phyloP scores from a whole-genome alignment of 148 eudicot species.

The Camellia lanceoleosa region DNA sequence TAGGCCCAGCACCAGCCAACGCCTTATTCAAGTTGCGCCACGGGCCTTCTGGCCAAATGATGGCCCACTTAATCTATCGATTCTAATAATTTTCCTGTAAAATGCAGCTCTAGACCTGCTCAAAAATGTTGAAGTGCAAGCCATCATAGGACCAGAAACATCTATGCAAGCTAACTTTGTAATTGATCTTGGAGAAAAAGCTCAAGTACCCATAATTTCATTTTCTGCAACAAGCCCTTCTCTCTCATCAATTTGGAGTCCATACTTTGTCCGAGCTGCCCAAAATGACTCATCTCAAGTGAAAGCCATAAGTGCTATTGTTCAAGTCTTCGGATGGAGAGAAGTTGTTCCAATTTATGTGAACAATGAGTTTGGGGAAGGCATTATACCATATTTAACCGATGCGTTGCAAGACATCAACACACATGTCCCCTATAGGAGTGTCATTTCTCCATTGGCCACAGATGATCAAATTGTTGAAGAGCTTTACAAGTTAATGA shows the following conservation, averaged over 20 bases:
- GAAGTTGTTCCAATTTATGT: constrained; percentile 38
- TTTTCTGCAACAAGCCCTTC: constrained; percentile 48
- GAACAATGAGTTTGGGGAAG: constrained; percentile 38
- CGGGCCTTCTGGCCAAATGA: too few relatives aligned
- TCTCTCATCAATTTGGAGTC: constrained; percentile 27
- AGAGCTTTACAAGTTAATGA: constrained; percentile 46
- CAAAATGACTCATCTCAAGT: constrained; percentile 34
- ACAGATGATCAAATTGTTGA: constrained; percentile 29
- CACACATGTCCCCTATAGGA: constrained; percentile 31
- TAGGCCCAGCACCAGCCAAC: too few relatives aligned
- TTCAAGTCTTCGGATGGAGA: constrained; percentile 42
- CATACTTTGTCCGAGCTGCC: constrained; percentile 47
- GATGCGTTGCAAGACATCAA: constrained; percentile 31
- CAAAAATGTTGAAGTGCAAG: constrained; percentile 15
- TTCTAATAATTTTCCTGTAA: too few relatives aligned
- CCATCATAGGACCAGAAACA: constrained; percentile 18
- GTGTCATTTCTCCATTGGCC: constrained; percentile 26
- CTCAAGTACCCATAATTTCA: constrained; percentile 43
- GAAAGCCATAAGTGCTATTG: constrained; percentile 26
- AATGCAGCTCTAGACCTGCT: constrained; percentile 28
- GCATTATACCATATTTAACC: constrained; percentile 32
- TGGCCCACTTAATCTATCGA: too few relatives aligned
- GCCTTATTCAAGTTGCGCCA: too few relatives aligned
- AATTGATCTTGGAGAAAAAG: constrained; percentile 24
- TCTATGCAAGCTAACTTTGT: constrained; percentile 24